These are phyloP conservation scores for Umbilicus rupestris DNA, from an alignment of 164 flowering plant genomes.

Conservation along the genomic window DNA sequence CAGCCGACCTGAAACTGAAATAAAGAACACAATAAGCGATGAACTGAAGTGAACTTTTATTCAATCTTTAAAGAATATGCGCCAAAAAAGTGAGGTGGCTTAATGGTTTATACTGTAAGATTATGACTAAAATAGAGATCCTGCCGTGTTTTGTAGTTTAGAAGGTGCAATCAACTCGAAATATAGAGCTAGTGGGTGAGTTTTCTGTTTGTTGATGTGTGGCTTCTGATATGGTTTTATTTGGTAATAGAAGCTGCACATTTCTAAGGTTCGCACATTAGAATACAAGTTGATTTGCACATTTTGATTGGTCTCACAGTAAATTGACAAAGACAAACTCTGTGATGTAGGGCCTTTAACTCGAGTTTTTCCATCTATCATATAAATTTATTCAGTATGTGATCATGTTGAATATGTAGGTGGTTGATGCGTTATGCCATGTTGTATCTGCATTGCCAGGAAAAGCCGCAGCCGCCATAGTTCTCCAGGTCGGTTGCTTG, in stretches of 20 bases:
- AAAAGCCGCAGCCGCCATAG: constrained; percentile 87
- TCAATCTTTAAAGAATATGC: no score
- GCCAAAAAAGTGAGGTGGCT: no score
- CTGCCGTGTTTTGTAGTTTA: not conserved
- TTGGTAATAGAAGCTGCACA: not conserved
- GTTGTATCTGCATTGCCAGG: constrained; percentile 82
- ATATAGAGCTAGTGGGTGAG: not conserved
- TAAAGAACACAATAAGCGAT: no score
- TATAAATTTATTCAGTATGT: not conserved
- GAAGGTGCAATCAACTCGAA: not conserved
- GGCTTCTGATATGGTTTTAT: not conserved
- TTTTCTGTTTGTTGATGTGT: not conserved
- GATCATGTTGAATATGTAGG: constrained; percentile 32
- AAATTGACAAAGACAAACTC: not conserved
- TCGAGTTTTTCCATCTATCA: not conserved
- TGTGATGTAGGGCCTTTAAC: not conserved
- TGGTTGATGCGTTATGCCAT: constrained; percentile 87
- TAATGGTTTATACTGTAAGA: not conserved
- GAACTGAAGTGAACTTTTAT: no score
- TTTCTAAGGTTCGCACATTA: not conserved
- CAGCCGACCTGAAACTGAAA: no score
- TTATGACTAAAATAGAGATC: constrained; percentile 1
- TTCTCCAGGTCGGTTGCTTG: constrained; percentile 66
- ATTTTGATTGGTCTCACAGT: not conserved
- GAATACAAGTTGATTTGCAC: not conserved